Percentiles rank a stretch among this genome's conserved stretches.
Evolutionary conservation across 768 basidiomycete species (phyloP).

Genomic region (Megacollybia marginata): DNA sequence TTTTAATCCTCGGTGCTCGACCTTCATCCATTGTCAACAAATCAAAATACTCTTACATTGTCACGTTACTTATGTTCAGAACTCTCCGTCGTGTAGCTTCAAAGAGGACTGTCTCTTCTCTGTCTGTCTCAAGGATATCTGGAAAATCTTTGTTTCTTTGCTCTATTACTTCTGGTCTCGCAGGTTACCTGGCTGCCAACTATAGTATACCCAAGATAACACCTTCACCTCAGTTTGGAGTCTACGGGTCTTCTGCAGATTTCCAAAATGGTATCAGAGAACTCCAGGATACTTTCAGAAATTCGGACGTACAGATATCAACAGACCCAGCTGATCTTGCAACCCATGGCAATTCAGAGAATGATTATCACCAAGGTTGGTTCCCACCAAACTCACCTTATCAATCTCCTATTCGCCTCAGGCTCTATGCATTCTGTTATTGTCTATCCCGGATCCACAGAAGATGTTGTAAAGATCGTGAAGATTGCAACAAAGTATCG

Average conservation of each 20-base stretch:
- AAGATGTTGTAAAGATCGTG: conserved; percentile 77
- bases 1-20: conserved; percentile 67
- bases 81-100: too few species aligned
- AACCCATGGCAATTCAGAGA: conserved; percentile 47
- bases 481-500: conserved; percentile 65
- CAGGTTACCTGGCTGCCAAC: background rate
- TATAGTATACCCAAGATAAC: background rate
- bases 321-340: conserved; percentile 45
- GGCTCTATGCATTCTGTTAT: conserved; percentile 49
- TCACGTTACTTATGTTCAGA: too few species aligned
- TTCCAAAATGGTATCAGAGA: conserved; percentile 47
- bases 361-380: conserved; percentile 45
- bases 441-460: conserved; percentile 60
- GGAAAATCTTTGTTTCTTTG: background rate
- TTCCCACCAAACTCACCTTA: background rate
- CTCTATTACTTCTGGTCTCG: background rate
- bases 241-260: conserved; percentile 46
- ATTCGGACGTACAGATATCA: conserved; percentile 29
- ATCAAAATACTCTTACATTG: too few species aligned
- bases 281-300: conserved; percentile 31
- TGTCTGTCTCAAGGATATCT: background rate
- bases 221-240: background rate
- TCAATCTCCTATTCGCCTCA: conserved; percentile 7
- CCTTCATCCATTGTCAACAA: too few species aligned
- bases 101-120: background rate